Evolutionary conservation across 139 green algal genomes (phyloP).

Genomic region (Ulvella scutata): DNA sequence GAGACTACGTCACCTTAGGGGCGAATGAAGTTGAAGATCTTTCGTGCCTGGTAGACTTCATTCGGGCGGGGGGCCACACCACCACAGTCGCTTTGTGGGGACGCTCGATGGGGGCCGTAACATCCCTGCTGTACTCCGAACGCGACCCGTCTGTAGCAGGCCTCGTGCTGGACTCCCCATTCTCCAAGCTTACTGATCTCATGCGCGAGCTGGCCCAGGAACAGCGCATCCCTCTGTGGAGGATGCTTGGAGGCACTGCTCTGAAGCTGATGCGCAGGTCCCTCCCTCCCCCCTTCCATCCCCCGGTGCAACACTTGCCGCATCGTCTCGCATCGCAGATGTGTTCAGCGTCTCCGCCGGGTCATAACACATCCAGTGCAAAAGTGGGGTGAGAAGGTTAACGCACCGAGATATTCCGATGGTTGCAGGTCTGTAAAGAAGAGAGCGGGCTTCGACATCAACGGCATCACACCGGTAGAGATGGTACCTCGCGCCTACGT

Average conservation of each 20-base stretch:
- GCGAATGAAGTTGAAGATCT: background rate
- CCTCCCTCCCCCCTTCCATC: background rate
- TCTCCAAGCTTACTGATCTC: conserved; percentile 65
- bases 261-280: background rate
- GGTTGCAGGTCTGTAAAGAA: conserved; percentile 43
- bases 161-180: conserved; percentile 85
- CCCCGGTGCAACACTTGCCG: background rate
- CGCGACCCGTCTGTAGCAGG: conserved; percentile 4
- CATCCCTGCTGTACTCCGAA: background rate
- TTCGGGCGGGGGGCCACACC: background rate
- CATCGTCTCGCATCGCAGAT: too few species aligned
- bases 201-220: conserved; percentile 78
- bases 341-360: too few species aligned
- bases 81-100: background rate
- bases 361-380: too few species aligned
- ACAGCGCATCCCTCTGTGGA: conserved; percentile 32
- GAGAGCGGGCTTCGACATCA: conserved; percentile 67
- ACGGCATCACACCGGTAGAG: background rate
- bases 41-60: background rate
- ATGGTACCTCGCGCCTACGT: background rate
- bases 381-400: too few species aligned
- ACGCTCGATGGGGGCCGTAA: background rate
- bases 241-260: background rate
- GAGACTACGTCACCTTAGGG: background rate
- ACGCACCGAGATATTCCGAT: too few species aligned